phyloP scores from a whole-genome alignment of 2,329 filamentous ascomycete genomes.

The Biscogniauxia mediterranea region DNA sequence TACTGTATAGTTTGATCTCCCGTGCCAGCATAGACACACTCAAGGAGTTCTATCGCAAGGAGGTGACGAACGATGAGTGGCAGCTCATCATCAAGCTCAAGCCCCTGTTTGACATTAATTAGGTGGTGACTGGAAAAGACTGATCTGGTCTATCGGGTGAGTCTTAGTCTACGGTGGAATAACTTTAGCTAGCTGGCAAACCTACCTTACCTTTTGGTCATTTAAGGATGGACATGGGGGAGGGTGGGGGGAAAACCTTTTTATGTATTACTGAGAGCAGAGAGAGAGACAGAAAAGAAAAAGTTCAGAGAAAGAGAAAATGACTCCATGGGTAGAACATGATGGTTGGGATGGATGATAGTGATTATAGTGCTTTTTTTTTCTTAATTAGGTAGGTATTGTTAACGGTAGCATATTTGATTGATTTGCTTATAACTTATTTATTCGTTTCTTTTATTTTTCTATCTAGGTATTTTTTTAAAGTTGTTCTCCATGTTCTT shows the following conservation, averaged over 20 bases:
- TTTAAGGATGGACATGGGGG: background rate
- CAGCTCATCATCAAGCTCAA: slow-evolving; percentile 92
- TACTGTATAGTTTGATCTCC: slow-evolving; percentile 83
- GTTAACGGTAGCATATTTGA: background rate
- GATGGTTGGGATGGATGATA: background rate
- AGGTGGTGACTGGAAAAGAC: slow-evolving; percentile 21
- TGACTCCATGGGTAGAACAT: too few species aligned
- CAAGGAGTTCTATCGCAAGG: slow-evolving; percentile 84
- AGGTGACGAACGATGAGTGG: slow-evolving; percentile 77
- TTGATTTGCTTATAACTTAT: background rate
- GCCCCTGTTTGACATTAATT: slow-evolving; percentile 84
- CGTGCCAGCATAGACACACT: slow-evolving; percentile 88
- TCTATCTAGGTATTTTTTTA: background rate
- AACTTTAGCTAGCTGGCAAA: background rate
- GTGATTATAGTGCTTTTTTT: background rate
- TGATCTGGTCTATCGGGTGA: too few species aligned
- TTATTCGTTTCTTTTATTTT: background rate
- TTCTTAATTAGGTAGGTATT: too few species aligned
- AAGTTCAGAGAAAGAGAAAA: background rate
- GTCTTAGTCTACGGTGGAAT: too few species aligned
- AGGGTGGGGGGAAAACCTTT: too few species aligned
- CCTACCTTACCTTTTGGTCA: background rate
- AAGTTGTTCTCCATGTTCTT: background rate
- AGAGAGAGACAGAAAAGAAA: background rate
- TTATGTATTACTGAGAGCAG: background rate